These are phyloP conservation scores for Penicillium sp. DNA, from an alignment of 2,329 filamentous ascomycete species.

Conservation along the genomic window DNA sequence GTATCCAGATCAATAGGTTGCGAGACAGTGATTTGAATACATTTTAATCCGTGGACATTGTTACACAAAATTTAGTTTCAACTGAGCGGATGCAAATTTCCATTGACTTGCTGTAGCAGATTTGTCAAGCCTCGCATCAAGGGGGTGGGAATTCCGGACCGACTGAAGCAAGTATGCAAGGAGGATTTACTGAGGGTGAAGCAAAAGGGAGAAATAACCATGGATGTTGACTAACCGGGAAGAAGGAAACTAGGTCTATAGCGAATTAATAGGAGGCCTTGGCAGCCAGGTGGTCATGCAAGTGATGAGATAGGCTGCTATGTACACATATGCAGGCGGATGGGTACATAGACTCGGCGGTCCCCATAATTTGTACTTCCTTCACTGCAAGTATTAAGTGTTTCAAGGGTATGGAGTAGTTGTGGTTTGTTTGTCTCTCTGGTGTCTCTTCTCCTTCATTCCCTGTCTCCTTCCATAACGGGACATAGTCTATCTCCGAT, in stretches of 20 bases:
- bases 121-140: neutral
- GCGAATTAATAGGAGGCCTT: neutral
- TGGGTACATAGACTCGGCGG: neutral
- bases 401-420: neutral
- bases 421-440: neutral
- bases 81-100: neutral
- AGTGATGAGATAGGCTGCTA: neutral
- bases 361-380: neutral
- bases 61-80: neutral
- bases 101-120: neutral
- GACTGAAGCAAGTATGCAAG: constrained; percentile 8
- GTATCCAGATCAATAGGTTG: neutral
- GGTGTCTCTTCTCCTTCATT: neutral
- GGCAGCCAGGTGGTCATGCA: neutral
- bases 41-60: neutral
- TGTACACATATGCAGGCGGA: neutral
- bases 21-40: neutral
- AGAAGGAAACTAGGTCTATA: neutral
- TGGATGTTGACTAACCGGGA: neutral
- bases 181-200: neutral
- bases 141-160: neutral
- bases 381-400: neutral
- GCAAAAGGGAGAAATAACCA: neutral
- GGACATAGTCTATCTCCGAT: neutral
- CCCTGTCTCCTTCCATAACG: neutral